Percentiles rank a stretch among this genome's conserved stretches.
Conservation (phyloP, 2,329 filamentous ascomycete species). For the Botrytis paeoniae region DNA sequence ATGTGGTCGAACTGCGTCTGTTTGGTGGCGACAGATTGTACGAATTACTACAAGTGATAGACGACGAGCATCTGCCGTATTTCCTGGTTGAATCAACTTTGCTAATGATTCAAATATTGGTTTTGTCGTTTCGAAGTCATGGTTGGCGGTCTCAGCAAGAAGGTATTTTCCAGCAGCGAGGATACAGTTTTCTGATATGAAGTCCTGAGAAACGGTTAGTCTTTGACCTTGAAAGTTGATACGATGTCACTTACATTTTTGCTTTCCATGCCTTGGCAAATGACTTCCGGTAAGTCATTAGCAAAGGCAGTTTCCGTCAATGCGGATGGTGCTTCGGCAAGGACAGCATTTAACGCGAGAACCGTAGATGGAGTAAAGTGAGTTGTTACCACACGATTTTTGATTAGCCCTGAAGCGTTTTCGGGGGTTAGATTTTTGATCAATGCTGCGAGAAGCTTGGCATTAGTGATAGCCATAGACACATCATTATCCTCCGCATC, state of each 20-base stretch:
- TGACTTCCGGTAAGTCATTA: constrained; percentile 71
- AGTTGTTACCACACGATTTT: constrained; percentile 73
- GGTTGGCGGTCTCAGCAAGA: constrained; percentile 62
- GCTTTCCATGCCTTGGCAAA: constrained; percentile 75
- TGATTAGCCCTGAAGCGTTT: constrained; percentile 56
- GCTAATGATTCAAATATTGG: constrained; percentile 77
- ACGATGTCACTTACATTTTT: constrained; percentile 61
- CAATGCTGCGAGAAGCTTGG: constrained; percentile 83
- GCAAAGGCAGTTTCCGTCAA: constrained; percentile 64
- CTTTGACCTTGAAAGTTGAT: neutral
- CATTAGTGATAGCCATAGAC: constrained; percentile 83
- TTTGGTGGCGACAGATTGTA: constrained; percentile 75
- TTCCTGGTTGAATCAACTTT: constrained; percentile 71
- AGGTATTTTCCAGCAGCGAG: constrained; percentile 90
- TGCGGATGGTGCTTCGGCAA: constrained; percentile 73
- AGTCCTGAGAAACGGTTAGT: constrained; percentile 52
- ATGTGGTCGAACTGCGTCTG: constrained; percentile 78
- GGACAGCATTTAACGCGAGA: constrained; percentile 81
- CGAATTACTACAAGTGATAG: constrained; percentile 83
- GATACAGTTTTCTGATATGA: constrained; percentile 83
- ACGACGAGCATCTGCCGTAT: constrained; percentile 77
- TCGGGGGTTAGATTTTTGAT: constrained; percentile 81
- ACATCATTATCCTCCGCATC: constrained; percentile 73
- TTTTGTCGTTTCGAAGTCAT: constrained; percentile 73
- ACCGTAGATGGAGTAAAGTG: constrained; percentile 76